A percentile compares a stretch with the other conserved stretches of the same genome.
Evolutionary conservation across 2,329 filamentous ascomycete species (phyloP).

Genomic region (Fonsecaea nubica): DNA sequence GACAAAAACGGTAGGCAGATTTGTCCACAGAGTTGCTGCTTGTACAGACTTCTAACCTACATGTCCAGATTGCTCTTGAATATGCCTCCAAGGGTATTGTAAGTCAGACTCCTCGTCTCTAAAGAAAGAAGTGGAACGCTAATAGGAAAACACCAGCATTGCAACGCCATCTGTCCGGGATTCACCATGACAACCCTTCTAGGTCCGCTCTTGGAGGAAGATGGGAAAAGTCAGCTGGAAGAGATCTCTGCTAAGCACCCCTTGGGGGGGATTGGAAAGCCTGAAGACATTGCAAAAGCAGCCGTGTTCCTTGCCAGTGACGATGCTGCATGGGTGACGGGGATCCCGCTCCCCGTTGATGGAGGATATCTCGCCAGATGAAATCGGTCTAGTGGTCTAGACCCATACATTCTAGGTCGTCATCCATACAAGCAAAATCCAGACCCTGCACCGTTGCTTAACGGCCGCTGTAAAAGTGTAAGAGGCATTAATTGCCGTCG

Average conservation of each 20-base stretch:
- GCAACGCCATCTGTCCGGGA: conserved; percentile 56
- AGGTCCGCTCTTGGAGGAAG: conserved; percentile 19
- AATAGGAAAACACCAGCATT: conserved; percentile 7
- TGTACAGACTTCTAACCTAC: conserved; percentile 33
- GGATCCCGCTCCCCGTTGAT: conserved; percentile 53
- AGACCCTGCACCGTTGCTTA: background rate
- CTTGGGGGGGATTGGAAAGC: conserved; percentile 38
- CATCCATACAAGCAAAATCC: background rate
- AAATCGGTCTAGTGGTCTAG: background rate
- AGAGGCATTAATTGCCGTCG: background rate
- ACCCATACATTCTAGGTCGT: background rate
- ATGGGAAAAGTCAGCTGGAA: conserved; percentile 3
- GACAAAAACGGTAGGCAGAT: conserved; percentile 50
- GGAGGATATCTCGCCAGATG: conserved; percentile 47
- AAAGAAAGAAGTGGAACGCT: background rate
- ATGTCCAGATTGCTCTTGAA: conserved; percentile 47
- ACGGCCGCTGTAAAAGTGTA: background rate
- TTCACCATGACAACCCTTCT: conserved; percentile 45
- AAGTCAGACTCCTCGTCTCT: background rate
- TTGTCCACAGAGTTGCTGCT: conserved; percentile 31
- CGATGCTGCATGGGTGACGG: conserved; percentile 55
- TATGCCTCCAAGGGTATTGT: conserved; percentile 14
- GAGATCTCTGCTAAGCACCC: conserved; percentile 26
- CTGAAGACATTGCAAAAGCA: conserved; percentile 48
- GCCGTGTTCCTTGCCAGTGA: conserved; percentile 56